Conservation (phyloP, 441 rosid genomes). For the Croton setiger region DNA sequence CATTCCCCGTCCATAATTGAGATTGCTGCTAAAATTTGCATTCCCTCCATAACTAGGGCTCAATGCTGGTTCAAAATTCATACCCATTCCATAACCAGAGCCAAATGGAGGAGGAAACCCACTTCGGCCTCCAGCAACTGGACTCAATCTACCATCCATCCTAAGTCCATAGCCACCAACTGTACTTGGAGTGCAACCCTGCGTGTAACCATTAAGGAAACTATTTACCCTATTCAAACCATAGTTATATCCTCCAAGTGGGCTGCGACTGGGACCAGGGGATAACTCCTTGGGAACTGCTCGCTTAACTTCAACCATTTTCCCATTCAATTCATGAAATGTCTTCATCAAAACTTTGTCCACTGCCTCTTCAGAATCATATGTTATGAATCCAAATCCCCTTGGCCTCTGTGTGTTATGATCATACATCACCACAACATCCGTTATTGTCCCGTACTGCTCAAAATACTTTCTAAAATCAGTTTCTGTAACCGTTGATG, state of each 20-base stretch:
- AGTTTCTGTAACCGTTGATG: slow-evolving; percentile 81
- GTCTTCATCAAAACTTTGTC: slow-evolving; percentile 72
- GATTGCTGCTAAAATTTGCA: slow-evolving; percentile 53
- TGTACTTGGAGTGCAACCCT: slow-evolving; percentile 63
- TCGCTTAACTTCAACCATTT: slow-evolving; percentile 74
- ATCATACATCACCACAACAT: slow-evolving; percentile 93
- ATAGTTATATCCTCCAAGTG: slow-evolving; percentile 68
- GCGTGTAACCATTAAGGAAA: slow-evolving; percentile 68
- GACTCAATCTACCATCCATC: slow-evolving; percentile 85
- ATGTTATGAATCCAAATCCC: slow-evolving; percentile 89
- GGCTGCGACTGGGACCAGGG: slow-evolving; percentile 68
- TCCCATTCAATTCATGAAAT: slow-evolving; percentile 88
- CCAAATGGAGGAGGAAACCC: slow-evolving; percentile 72
- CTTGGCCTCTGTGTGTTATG: slow-evolving; percentile 91
- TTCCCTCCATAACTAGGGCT: slow-evolving; percentile 63
- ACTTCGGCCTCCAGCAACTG: slow-evolving; percentile 67
- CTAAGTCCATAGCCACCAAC: slow-evolving; percentile 84
- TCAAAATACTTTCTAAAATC: slow-evolving; percentile 87
- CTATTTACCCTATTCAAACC: slow-evolving; percentile 58
- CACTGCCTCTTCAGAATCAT: slow-evolving; percentile 82
- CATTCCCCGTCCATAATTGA: slow-evolving; percentile 77
- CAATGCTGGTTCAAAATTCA: slow-evolving; percentile 78
- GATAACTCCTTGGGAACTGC: slow-evolving; percentile 92
- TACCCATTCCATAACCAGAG: slow-evolving; percentile 66
- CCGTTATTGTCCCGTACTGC: slow-evolving; percentile 79